Evolutionary conservation across 1,284 basidiomycete genomes (phyloP).

Genomic region (Heterobasidion irregulare): DNA sequence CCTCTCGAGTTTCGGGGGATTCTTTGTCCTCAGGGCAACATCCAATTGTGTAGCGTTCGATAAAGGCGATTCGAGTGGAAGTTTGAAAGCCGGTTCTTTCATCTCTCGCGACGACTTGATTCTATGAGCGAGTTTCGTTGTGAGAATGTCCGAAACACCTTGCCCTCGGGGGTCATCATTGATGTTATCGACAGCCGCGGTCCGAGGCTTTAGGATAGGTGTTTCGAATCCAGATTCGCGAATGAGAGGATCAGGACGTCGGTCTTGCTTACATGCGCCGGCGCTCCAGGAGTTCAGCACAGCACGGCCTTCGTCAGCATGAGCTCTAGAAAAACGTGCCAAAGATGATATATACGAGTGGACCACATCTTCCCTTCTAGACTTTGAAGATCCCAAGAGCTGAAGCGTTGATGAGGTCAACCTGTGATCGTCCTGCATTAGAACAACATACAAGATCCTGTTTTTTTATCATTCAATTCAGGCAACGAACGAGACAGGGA

Average conservation of each 20-base stretch:
- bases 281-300: constrained; percentile 22
- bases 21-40: neutral
- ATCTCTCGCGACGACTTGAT: neutral
- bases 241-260: constrained; percentile 1
- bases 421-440: neutral
- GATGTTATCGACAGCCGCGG: constrained; percentile 2
- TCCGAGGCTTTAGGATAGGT: constrained; percentile 48
- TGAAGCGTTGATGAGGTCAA: neutral
- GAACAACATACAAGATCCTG: no score
- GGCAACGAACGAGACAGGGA: no score
- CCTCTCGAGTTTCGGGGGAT: neutral
- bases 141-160: no score
- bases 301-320: constrained; percentile 34
- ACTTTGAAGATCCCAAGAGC: constrained; percentile 21
- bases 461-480: no score
- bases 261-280: constrained; percentile 3
- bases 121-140: neutral
- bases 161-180: no score
- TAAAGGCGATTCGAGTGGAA: no score
- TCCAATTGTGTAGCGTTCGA: no score
- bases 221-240: constrained; percentile 39
- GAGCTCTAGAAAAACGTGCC: constrained; percentile 30
- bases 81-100: neutral
- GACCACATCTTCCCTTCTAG: constrained; percentile 28
- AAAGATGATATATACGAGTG: constrained; percentile 43